A percentile compares a stretch with the other conserved stretches of the same genome.
Evolutionary conservation across 2,329 filamentous ascomycete genomes (phyloP).

Genomic region (Emergomyces orientalis): DNA sequence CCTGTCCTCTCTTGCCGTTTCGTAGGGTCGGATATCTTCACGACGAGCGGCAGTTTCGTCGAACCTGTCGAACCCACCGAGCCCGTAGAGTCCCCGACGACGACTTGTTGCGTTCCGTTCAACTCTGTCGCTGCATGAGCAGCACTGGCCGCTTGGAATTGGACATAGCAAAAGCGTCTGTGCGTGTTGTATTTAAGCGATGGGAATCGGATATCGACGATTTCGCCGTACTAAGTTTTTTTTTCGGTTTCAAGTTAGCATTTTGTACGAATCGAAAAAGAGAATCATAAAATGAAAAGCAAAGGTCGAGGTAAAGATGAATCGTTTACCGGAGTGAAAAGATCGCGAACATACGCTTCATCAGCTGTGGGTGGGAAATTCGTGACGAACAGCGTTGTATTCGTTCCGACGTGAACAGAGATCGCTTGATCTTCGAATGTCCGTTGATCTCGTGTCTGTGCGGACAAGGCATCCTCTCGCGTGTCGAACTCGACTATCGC

Average conservation of each 20-base stretch:
- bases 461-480: constrained; percentile 69
- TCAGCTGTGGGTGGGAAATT: constrained; percentile 63
- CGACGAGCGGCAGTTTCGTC: constrained; percentile 58
- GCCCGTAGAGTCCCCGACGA: background rate
- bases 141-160: constrained; percentile 63
- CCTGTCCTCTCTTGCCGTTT: constrained; percentile 71
- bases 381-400: constrained; percentile 76
- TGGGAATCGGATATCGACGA: constrained; percentile 79
- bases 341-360: constrained; percentile 44
- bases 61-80: background rate
- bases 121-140: constrained; percentile 64
- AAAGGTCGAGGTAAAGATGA: background rate
- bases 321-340: constrained; percentile 45
- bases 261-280: background rate
- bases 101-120: constrained; percentile 54
- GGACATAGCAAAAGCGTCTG: constrained; percentile 90
- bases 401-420: constrained; percentile 62
- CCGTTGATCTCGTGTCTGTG: constrained; percentile 72
- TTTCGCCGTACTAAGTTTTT: constrained; percentile 55
- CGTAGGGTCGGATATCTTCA: constrained; percentile 74
- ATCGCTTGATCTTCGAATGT: constrained; percentile 65
- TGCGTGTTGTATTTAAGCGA: constrained; percentile 82
- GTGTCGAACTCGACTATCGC: constrained; percentile 80
- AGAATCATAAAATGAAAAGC: background rate
- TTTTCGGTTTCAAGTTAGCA: background rate